phyloP scores from a whole-genome alignment of 2,329 filamentous ascomycete species.

The Penicillium sp. region DNA sequence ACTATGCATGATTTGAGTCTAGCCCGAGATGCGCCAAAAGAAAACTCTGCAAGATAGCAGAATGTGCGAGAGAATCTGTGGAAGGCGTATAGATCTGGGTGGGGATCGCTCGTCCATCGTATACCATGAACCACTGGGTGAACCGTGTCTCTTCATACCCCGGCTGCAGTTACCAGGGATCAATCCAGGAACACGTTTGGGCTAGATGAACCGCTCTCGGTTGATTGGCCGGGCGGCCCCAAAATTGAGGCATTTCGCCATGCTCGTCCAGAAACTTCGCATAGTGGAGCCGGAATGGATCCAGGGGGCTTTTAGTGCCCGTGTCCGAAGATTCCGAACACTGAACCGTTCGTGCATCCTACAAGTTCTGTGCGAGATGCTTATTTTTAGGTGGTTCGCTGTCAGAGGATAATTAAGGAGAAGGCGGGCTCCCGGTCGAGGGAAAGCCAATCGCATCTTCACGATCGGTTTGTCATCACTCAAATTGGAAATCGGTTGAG shows the following conservation, averaged over 20 bases:
- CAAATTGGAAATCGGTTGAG: background rate
- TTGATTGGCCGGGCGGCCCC: background rate
- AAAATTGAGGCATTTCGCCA: background rate
- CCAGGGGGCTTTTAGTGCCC: background rate
- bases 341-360: background rate
- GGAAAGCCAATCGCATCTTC: background rate
- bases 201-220: background rate
- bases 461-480: background rate
- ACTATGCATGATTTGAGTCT: background rate
- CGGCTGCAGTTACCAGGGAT: background rate
- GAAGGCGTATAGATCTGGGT: background rate
- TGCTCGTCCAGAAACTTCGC: background rate
- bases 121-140: background rate
- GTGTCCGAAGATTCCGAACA: background rate
- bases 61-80: background rate
- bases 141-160: background rate
- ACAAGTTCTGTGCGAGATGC: background rate
- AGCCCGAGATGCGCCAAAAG: background rate
- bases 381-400: slow-evolving; percentile 1
- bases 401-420: background rate
- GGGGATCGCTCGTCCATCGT: background rate
- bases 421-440: background rate
- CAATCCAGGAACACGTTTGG: background rate
- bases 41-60: background rate
- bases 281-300: background rate